phyloP scores from a whole-genome alignment of 441 rosid species.

The Aleurites moluccanus region DNA sequence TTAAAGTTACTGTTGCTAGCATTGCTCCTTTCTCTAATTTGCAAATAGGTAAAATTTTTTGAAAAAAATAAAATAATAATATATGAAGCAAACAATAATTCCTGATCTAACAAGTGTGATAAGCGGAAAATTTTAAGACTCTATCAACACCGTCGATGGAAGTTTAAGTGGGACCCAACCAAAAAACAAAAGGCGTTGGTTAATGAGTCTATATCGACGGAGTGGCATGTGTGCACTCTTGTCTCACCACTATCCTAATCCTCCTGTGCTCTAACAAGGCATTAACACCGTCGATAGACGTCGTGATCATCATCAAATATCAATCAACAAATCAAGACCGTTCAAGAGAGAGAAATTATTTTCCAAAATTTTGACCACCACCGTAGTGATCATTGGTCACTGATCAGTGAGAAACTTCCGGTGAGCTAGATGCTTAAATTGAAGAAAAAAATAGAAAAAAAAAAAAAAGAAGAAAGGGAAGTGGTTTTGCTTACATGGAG shows the following conservation, averaged over 20 bases:
- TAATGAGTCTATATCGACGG: too few relatives aligned
- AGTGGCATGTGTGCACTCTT: neutral
- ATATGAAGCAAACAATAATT: too few relatives aligned
- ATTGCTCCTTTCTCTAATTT: too few relatives aligned
- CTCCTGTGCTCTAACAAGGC: too few relatives aligned
- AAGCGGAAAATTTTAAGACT: too few relatives aligned
- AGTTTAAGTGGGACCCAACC: neutral
- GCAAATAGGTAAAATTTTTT: too few relatives aligned
- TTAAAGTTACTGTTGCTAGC: too few relatives aligned
- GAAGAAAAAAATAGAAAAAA: neutral
- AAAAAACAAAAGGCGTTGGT: neutral
- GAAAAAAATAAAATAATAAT: too few relatives aligned
- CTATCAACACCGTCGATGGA: neutral
- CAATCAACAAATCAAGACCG: neutral
- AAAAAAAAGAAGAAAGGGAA: neutral
- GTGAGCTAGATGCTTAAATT: neutral
- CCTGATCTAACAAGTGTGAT: neutral
- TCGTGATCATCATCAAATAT: neutral
- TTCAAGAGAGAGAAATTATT: neutral
- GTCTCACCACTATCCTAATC: neutral
- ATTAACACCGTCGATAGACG: too few relatives aligned
- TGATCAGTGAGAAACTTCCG: neutral
- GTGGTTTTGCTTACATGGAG: slow-evolving; percentile 47
- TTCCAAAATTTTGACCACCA: neutral
- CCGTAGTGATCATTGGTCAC: neutral